Base-by-base conservation (phyloP, 805 yeast genomes). In the Metschnikowia lachancei region DNA sequence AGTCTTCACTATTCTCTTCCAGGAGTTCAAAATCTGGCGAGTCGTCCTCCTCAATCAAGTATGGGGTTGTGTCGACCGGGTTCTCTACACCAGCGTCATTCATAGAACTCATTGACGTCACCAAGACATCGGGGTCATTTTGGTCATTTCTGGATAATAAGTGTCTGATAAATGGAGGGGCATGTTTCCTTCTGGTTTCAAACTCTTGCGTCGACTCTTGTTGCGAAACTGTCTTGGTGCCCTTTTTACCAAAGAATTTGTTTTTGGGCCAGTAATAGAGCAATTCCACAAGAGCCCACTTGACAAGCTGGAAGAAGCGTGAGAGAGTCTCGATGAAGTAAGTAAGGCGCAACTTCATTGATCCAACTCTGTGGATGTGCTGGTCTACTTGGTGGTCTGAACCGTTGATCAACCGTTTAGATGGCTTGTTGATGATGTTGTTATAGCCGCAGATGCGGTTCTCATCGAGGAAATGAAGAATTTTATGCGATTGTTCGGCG, bases 351-450 rank as follows among this genome's bases (percentile, higher is more conserved):
- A 50, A 57, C 29, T 51, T 51, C 14, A 64, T 41, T 2, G 61
- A 56, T 29, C 65, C 60, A 16, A 39, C 29, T 4, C 41, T 20
- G 8, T 26, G 22, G n/a, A 32, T 14, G 10, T 30, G 39, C 4
- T 30, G 39, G 3, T 18, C 36, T 6, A 40, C 14, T 32, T 33
- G 47, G n/a, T 28, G 38, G n/a, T 43, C 48, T 14, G 44, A 11
- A 13, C 63, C 66, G 4, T 57, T 46, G 16, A 64, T 55, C 38
- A 67, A 46, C 10, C 56, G 45, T 36, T 50, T 51, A 0, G 66
- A 52, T 1, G 75, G 74, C 9, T 55, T 54, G 16, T 45, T 28
- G 19, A 70, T 59, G 29, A 68, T 46, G 45, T 70, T 67, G 14
- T 51, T 62, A 47, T 70, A 70, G 3, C 69, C 69, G 14, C 51